Percentiles rank a stretch among this genome's conserved stretches.
Evolutionary conservation across 1,284 basidiomycete species (phyloP).

Genomic region (Ceratobasidium sp.): DNA sequence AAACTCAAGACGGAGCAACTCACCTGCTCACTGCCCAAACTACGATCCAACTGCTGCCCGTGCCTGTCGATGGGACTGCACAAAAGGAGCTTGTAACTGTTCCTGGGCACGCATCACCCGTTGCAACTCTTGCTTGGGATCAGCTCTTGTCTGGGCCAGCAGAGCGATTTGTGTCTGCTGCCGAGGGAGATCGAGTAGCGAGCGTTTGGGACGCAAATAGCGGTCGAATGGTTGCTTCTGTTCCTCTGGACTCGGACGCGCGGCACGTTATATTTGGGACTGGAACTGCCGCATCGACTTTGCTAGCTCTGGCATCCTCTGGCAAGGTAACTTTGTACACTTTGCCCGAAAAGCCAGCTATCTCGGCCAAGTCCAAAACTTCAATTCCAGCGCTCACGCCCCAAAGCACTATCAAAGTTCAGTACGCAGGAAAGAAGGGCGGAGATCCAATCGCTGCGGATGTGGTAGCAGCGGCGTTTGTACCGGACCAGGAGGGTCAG

Average conservation of each 20-base stretch:
- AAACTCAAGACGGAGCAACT: slow-evolving; percentile 49
- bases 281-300: slow-evolving; percentile 51
- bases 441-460: slow-evolving; percentile 49
- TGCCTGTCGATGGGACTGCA: slow-evolving; percentile 44
- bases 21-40: slow-evolving; percentile 67
- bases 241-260: slow-evolving; percentile 72
- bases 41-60: slow-evolving; percentile 62
- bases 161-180: slow-evolving; percentile 67
- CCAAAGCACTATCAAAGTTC: slow-evolving; percentile 57
- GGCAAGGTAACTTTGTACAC: slow-evolving; percentile 72
- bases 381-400: slow-evolving; percentile 58
- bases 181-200: slow-evolving; percentile 78
- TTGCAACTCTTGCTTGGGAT: slow-evolving; percentile 62
- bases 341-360: slow-evolving; percentile 59
- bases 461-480: slow-evolving; percentile 60
- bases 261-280: slow-evolving; percentile 60
- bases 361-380: slow-evolving; percentile 49
- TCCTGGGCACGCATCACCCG: slow-evolving; percentile 70
- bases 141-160: slow-evolving; percentile 43
- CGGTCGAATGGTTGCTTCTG: slow-evolving; percentile 67
- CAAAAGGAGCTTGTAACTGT: slow-evolving; percentile 61
- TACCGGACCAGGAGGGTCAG: slow-evolving; percentile 54
- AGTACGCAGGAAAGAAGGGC: slow-evolving; percentile 51
- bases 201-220: slow-evolving; percentile 67
- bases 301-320: slow-evolving; percentile 69